Conservation (phyloP, 805 yeast genomes). For the Metschnikowia koreensis region DNA sequence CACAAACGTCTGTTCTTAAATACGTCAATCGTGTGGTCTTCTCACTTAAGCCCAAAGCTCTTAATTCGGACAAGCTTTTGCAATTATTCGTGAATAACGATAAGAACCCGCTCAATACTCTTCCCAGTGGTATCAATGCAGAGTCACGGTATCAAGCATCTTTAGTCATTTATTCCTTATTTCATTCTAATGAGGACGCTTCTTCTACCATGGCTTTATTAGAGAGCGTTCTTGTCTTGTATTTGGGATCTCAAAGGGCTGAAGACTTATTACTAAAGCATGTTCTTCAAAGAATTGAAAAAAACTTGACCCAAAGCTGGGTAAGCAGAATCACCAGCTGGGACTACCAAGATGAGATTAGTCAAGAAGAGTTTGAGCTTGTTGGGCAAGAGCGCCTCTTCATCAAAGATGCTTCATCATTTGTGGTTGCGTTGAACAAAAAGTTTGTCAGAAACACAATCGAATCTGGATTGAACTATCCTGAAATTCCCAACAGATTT, state of each 20-base stretch:
- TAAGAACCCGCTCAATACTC: slow-evolving; percentile 30
- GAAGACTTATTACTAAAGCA: slow-evolving; percentile 62
- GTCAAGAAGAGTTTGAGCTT: slow-evolving; percentile 43
- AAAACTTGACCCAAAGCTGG: slow-evolving; percentile 57
- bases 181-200: slow-evolving; percentile 41
- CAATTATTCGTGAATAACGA: slow-evolving; percentile 64
- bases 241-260: slow-evolving; percentile 59
- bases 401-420: slow-evolving; percentile 42
- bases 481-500: background rate
- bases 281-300: slow-evolving; percentile 58
- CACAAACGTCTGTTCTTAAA: slow-evolving; percentile 39
- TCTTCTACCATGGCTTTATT: slow-evolving; percentile 50
- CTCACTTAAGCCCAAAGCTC: slow-evolving; percentile 29
- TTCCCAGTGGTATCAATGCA: slow-evolving; percentile 21
- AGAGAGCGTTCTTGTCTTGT: slow-evolving; percentile 47
- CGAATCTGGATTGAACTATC: slow-evolving; percentile 16
- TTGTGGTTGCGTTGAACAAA: slow-evolving; percentile 52
- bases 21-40: slow-evolving; percentile 43
- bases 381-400: slow-evolving; percentile 49
- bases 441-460: slow-evolving; percentile 50
- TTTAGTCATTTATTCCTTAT: slow-evolving; percentile 49
- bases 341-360: slow-evolving; percentile 53
- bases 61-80: slow-evolving; percentile 51
- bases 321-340: slow-evolving; percentile 58
- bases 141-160: slow-evolving; percentile 42